These are phyloP conservation scores for Rhizophora apiculata DNA, from an alignment of 345 rosid species.

Conservation along the genomic window DNA sequence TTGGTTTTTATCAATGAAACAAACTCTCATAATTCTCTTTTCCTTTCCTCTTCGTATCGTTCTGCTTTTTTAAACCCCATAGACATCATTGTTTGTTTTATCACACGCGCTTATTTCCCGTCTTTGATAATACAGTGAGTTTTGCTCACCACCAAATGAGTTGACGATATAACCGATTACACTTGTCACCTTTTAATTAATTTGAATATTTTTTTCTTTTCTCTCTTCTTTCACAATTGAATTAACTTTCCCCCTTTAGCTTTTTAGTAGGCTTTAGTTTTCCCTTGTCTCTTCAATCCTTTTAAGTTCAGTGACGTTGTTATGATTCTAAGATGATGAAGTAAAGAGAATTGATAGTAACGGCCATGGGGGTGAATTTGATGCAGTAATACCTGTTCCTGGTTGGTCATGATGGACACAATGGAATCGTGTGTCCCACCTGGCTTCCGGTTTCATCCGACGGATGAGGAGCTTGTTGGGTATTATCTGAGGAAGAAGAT, in stretches of 20 bases:
- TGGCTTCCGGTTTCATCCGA: constrained; percentile 96
- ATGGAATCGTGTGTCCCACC: constrained; percentile 98
- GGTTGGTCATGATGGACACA: constrained; percentile 47
- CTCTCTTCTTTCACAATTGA: not conserved
- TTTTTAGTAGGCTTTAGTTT: not conserved
- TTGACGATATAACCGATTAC: constrained; percentile 42
- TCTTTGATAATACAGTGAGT: constrained; percentile 19
- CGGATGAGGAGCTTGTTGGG: constrained; percentile 97
- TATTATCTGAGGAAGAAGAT: constrained; percentile 94
- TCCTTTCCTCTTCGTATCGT: constrained; percentile 21
- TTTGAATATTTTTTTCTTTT: constrained; percentile 8
- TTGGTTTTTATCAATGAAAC: constrained; percentile 17
- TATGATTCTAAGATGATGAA: constrained; percentile 39
- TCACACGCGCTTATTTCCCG: constrained; percentile 23
- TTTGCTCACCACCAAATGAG: constrained; percentile 48
- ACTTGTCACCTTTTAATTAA: constrained; percentile 37
- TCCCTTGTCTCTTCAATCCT: not conserved
- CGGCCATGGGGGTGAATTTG: constrained; percentile 38
- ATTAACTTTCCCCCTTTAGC: not conserved
- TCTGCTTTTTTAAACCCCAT: constrained; percentile 6
- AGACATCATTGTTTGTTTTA: constrained; percentile 19
- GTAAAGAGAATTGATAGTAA: constrained; percentile 6
- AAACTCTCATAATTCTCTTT: constrained; percentile 25
- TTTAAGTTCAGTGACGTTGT: not conserved
- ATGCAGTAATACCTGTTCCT: constrained; percentile 32